phyloP scores from a whole-genome alignment of 805 yeast genomes.

The Cyberlindnera saturnus region DNA sequence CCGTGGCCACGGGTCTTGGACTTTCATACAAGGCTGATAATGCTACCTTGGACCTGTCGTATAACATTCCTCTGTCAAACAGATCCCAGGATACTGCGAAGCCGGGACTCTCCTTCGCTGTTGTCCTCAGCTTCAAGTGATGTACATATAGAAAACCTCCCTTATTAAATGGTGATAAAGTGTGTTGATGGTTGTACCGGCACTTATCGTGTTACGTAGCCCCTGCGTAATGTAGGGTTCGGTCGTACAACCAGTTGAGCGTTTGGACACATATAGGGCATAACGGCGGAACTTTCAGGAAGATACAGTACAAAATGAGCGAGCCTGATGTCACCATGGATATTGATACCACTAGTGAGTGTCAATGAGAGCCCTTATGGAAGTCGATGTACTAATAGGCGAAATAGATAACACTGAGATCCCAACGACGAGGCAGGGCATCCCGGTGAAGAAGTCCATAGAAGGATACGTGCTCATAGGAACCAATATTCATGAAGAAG shows the following conservation, averaged over 20 bases:
- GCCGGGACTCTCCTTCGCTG: constrained; percentile 53
- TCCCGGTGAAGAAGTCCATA: constrained; percentile 7
- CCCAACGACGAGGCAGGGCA: constrained; percentile 10
- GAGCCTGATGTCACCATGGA: constrained; percentile 5
- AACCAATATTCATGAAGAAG: constrained; percentile 38
- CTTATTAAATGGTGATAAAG: too few species aligned
- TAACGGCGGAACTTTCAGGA: too few species aligned
- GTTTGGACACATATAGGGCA: too few species aligned
- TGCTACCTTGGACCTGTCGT: constrained; percentile 50
- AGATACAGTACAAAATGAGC: not conserved
- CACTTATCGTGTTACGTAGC: too few species aligned
- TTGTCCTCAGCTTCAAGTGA: constrained; percentile 35
- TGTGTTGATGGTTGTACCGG: too few species aligned
- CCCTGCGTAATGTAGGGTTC: not conserved
- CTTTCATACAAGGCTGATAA: constrained; percentile 44
- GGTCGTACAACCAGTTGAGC: too few species aligned
- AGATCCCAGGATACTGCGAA: constrained; percentile 38
- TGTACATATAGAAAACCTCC: not conserved
- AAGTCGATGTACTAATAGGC: not conserved
- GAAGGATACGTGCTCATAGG: constrained; percentile 39
- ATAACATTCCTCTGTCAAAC: constrained; percentile 47
- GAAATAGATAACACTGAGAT: not conserved
- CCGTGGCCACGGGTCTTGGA: constrained; percentile 46
- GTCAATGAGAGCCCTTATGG: not conserved
- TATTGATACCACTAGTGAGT: constrained; percentile 1